Conservation (phyloP, 2,329 filamentous ascomycete species). For the Scedosporium minutisporum region DNA sequence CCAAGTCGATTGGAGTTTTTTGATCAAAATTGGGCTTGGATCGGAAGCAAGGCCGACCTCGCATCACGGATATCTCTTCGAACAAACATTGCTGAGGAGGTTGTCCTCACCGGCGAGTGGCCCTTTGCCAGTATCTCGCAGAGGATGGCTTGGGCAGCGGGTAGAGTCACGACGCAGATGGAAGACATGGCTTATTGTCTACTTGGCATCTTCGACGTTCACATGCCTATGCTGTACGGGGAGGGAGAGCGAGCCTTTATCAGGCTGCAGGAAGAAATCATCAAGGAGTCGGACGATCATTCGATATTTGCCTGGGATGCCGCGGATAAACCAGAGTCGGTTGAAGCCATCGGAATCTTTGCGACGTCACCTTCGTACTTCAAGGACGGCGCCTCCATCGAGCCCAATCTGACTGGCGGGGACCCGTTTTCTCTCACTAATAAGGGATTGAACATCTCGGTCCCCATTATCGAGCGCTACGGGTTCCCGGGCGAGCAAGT, state of each 20-base stretch:
- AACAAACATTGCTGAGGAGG: neutral
- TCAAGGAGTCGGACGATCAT: slow-evolving; percentile 12
- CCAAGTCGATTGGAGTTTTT: slow-evolving; percentile 20
- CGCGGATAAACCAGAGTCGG: slow-evolving; percentile 24
- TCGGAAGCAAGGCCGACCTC: slow-evolving; percentile 16
- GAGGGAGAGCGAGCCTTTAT: slow-evolving; percentile 10
- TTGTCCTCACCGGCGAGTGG: slow-evolving; percentile 2
- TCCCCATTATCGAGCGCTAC: neutral
- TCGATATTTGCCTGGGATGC: slow-evolving; percentile 16
- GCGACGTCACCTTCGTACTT: neutral
- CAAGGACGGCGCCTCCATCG: neutral
- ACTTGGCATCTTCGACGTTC: slow-evolving; percentile 15
- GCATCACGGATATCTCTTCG: slow-evolving; percentile 14
- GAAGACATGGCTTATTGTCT: slow-evolving; percentile 18
- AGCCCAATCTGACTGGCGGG: neutral
- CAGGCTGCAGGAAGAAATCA: slow-evolving; percentile 16
- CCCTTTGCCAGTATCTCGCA: slow-evolving; percentile 11
- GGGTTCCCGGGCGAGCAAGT: neutral
- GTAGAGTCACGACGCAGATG: slow-evolving; percentile 12
- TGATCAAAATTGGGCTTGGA: slow-evolving; percentile 15
- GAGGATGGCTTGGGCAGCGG: slow-evolving; percentile 16
- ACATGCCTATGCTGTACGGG: slow-evolving; percentile 18
- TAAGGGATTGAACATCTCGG: slow-evolving; percentile 1
- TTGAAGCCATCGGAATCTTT: neutral
- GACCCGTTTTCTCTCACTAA: slow-evolving; percentile 1